Evolutionary conservation across 2,329 filamentous ascomycete species (phyloP).

Genomic region (Epichloe uncinata): DNA sequence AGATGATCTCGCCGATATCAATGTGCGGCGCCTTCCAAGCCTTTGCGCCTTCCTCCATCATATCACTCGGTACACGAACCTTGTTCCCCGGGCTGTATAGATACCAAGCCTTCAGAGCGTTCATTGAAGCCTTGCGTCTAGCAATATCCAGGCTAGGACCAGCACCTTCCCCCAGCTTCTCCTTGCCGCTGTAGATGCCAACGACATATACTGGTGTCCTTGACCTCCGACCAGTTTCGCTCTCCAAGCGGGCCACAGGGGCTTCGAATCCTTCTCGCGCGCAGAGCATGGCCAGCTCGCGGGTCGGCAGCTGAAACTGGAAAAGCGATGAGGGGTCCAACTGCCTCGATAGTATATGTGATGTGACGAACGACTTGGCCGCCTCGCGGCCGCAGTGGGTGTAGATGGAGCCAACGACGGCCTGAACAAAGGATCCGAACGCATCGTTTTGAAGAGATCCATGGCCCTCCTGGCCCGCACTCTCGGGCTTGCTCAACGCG

Average conservation of each 20-base stretch:
- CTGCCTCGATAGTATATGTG: constrained; percentile 70
- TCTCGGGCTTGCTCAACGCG: constrained; percentile 15
- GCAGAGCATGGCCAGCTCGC: constrained; percentile 74
- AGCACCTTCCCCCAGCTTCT: constrained; percentile 86
- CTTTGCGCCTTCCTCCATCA: constrained; percentile 44
- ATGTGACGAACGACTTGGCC: constrained; percentile 70
- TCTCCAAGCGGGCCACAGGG: constrained; percentile 70
- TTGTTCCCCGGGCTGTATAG: constrained; percentile 68
- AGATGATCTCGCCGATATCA: constrained; percentile 58
- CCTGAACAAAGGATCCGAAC: constrained; percentile 65
- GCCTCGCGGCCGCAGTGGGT: constrained; percentile 66
- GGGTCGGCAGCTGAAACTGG: constrained; percentile 68
- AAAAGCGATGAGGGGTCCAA: constrained; percentile 70
- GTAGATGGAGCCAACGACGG: constrained; percentile 74
- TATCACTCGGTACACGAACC: constrained; percentile 56
- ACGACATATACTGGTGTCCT: constrained; percentile 86
- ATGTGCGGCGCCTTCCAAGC: constrained; percentile 56
- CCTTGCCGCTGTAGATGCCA: constrained; percentile 79
- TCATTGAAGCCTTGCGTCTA: constrained; percentile 66
- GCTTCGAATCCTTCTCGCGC: constrained; percentile 77
- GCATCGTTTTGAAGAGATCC: constrained; percentile 66
- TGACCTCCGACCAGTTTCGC: constrained; percentile 77
- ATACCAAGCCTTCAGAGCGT: constrained; percentile 88
- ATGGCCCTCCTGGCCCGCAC: constrained; percentile 16
- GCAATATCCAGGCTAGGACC: constrained; percentile 68